These are phyloP conservation scores for Pseudocercospora musae DNA, from an alignment of 2,329 filamentous ascomycete genomes.

Conservation along the genomic window DNA sequence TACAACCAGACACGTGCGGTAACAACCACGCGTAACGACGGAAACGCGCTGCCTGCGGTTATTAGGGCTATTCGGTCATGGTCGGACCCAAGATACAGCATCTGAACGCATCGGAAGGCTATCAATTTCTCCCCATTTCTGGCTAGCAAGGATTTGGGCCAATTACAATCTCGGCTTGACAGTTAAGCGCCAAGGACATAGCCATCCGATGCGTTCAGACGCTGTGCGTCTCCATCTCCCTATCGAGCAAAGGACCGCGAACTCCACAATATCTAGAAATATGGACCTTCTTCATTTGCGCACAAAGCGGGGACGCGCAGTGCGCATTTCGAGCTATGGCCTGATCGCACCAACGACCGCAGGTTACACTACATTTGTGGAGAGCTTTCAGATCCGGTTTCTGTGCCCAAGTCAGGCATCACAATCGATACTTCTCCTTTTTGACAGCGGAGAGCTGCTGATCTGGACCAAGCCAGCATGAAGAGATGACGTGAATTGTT, in stretches of 20 bases:
- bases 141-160: no score
- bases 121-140: no score
- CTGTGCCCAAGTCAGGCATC: background rate
- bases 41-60: background rate
- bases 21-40: background rate
- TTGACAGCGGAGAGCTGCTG: constrained; percentile 3
- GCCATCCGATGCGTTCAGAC: no score
- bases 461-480: background rate
- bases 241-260: background rate
- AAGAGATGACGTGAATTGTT: background rate
- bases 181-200: no score
- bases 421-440: background rate
- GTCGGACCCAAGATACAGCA: background rate
- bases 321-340: background rate
- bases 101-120: no score
- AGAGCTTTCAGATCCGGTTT: background rate
- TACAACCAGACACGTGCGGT: background rate
- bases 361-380: background rate
- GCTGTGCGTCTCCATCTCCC: background rate
- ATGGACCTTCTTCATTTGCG: background rate
- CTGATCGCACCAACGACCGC: background rate
- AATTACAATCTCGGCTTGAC: no score
- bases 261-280: background rate
- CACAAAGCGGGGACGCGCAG: background rate
- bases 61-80: background rate